phyloP scores from a whole-genome alignment of 768 basidiomycete genomes.

The Termitomyces bulborhizus region DNA sequence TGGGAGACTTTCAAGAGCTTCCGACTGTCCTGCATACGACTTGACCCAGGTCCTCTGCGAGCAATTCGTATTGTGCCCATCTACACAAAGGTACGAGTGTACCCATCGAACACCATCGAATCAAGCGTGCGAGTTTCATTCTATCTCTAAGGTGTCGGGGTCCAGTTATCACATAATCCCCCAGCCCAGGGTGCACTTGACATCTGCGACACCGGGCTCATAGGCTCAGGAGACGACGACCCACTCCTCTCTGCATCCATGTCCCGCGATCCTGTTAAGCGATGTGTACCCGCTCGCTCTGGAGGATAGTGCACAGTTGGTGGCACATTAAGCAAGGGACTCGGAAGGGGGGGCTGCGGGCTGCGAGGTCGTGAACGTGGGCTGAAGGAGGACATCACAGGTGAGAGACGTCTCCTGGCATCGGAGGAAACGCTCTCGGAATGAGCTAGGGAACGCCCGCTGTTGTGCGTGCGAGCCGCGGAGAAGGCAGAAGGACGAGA shows the following conservation, averaged over 20 bases:
- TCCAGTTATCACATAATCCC: conserved; percentile 35
- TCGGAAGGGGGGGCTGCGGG: conserved; percentile 10
- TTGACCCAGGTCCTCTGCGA: background rate
- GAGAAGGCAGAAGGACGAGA: conserved; percentile 48
- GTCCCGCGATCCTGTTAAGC: conserved; percentile 7
- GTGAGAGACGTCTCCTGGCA: conserved; percentile 39
- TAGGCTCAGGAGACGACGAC: conserved; percentile 19
- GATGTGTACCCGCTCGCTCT: conserved; percentile 18
- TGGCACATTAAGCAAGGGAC: conserved; percentile 8
- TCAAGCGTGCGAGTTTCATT: background rate
- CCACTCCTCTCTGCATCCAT: conserved; percentile 12
- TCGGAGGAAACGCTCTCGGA: conserved; percentile 52
- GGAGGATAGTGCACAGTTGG: conserved; percentile 13
- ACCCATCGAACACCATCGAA: background rate
- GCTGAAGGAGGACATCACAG: conserved; percentile 48
- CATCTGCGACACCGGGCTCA: conserved; percentile 17
- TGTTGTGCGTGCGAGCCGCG: conserved; percentile 25
- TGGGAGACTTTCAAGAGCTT: background rate
- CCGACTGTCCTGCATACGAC: background rate
- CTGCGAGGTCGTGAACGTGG: conserved; percentile 9
- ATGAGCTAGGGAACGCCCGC: conserved; percentile 35
- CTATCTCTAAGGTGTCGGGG: conserved; percentile 14
- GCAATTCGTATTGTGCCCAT: background rate
- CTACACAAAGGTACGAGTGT: background rate
- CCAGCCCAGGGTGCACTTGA: conserved; percentile 34